Conservation (phyloP, 495 filamentous ascomycete species). For the Podospora tetraspora region DNA sequence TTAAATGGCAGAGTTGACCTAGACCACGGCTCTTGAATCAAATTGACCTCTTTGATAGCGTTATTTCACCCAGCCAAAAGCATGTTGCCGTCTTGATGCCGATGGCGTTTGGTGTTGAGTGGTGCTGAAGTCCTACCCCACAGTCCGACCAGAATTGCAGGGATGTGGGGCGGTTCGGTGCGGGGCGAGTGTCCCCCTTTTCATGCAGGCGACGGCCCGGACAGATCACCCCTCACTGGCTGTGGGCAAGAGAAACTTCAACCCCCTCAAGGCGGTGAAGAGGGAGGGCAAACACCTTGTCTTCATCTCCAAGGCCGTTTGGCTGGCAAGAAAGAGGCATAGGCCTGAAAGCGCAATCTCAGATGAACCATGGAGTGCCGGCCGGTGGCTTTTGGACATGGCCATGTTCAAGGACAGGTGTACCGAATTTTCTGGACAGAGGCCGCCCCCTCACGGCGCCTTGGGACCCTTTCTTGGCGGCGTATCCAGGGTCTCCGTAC, state of each 20-base stretch:
- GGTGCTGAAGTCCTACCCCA: not conserved
- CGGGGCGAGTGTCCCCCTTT: not conserved
- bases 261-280: not conserved
- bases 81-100: not conserved
- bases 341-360: too few species aligned
- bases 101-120: not conserved
- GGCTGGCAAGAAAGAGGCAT: not conserved
- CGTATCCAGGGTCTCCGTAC: constrained; percentile 3
- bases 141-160: not conserved
- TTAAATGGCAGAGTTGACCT: too few species aligned
- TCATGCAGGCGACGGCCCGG: not conserved
- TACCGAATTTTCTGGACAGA: not conserved
- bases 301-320: not conserved
- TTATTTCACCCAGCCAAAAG: not conserved
- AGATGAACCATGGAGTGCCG: too few species aligned
- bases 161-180: not conserved
- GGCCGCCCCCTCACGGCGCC: not conserved
- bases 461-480: constrained; percentile 10
- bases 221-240: not conserved
- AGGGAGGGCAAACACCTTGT: not conserved
- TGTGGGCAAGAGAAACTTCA: not conserved
- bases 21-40: too few species aligned
- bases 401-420: not conserved
- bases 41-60: not conserved
- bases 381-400: too few species aligned